Evolutionary conservation across 768 basidiomycete genomes (phyloP), one percentile per base, ranked within the genome.

Genomic region (Boletus tylopilopsis): DNA sequence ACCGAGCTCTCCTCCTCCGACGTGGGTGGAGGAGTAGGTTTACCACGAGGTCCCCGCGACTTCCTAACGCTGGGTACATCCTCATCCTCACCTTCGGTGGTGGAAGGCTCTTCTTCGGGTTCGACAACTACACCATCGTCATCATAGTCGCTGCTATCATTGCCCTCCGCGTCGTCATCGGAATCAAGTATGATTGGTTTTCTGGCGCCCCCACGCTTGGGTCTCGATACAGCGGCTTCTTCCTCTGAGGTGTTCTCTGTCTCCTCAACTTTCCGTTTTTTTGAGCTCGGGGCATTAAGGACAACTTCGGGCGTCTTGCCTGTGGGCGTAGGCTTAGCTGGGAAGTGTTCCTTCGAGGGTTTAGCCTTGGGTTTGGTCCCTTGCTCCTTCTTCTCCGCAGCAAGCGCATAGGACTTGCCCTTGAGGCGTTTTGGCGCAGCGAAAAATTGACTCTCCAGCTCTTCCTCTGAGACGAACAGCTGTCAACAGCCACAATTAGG

Each of bases 341-440:
- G 57, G 43, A 59, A 62, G 33, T 41, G 23, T 15, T 66, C 62
- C 41, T 47, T 63, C 15, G 63, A 59, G 19, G n/a, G 5, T 25
- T 13, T 13, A 12, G 3, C 33, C 16, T 11, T 25, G 5, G 44
- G 9, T 39, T 50, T 53, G 15, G 46, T 57, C 42, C 40, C 55
- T 12, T 69, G 62, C 2, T 60, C 60, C 21, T 62, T 55, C 29
- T 65, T 63, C 55, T 73, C 75, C 27, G 73, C 76, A 23, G 81
- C 82, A 5, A 84, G 77, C 27, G 84, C 80, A 64, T 90, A 90
- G 3, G 77, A 72, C 62, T 82, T 85, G 33, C 90, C 90, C 63
- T 82, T 87, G 41, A 90, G 71, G 34, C 90, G 79, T 62, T 90
- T 92, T 18, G 81, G 66, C 49, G 76, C 62, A 46, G 73, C 57